phyloP scores from a whole-genome alignment of 441 rosid species.

The Geranium incanum region DNA sequence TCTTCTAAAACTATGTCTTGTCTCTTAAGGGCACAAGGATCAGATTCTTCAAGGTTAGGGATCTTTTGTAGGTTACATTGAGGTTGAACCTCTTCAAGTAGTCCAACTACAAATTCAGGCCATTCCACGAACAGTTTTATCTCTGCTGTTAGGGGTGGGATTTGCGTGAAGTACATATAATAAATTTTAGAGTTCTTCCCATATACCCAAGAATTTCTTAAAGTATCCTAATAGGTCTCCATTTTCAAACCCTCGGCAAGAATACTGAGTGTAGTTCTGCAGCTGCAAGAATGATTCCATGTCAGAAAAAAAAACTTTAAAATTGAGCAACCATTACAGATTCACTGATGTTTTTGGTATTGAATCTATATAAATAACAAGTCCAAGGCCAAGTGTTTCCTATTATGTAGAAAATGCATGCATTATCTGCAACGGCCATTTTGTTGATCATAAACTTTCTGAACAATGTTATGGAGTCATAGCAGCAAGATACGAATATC shows the following conservation, averaged over 20 bases:
- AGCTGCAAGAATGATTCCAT: slow-evolving; percentile 34
- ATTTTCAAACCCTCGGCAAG: slow-evolving; percentile 50
- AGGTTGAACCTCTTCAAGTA: no score
- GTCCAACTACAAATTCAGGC: neutral
- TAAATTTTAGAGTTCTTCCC: slow-evolving; percentile 65
- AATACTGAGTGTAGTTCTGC: slow-evolving; percentile 72
- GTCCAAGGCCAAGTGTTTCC: no score
- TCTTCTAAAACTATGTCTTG: no score
- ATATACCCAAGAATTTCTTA: slow-evolving; percentile 77
- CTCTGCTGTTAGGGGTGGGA: no score
- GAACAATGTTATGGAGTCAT: neutral
- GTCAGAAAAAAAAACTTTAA: no score
- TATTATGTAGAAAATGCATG: no score
- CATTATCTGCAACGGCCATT: no score
- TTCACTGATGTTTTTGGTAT: no score
- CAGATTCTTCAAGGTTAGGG: no score
- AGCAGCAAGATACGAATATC: slow-evolving; percentile 8
- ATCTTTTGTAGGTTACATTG: no score
- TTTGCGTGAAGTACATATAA: neutral
- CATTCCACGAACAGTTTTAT: neutral
- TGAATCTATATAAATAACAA: neutral
- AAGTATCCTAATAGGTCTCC: slow-evolving; percentile 65
- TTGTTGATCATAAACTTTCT: neutral
- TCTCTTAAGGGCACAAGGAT: no score
- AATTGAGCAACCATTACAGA: neutral